Percentiles rank a stretch among this genome's conserved stretches.
Evolutionary conservation across 164 flowering plant genomes (phyloP).

Genomic region (Vitis vinifera): ASM3070453v1 NC_081809.1:1945001-1945500

Average conservation of each 20-base stretch:
- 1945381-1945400: conserved; percentile 27
- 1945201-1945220: conserved; percentile 81
- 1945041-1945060: not conserved
- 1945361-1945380: conserved; percentile 60
- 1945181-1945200: conserved; percentile 46
- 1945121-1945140: conserved; percentile 64
- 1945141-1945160: conserved; percentile 61
- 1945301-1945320: conserved; percentile 78
- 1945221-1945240: conserved; percentile 85
- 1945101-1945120: conserved; percentile 75
- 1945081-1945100: conserved; percentile 79
- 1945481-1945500: conserved; percentile 16
- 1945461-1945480: conserved; percentile 16
- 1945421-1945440: conserved; percentile 8
- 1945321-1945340: conserved; percentile 59
- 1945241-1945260: conserved; percentile 87
- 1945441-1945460: conserved; percentile 13
- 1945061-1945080: conserved; percentile 1
- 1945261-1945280: conserved; percentile 43
- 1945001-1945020: not conserved
- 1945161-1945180: conserved; percentile 56
- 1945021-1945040: not conserved
- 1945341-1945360: conserved; percentile 58
- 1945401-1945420: conserved; percentile 15
- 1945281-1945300: conserved; percentile 30